Conservation (phyloP, 2,329 filamentous ascomycete species). For the Aspergillus fructus region DNA sequence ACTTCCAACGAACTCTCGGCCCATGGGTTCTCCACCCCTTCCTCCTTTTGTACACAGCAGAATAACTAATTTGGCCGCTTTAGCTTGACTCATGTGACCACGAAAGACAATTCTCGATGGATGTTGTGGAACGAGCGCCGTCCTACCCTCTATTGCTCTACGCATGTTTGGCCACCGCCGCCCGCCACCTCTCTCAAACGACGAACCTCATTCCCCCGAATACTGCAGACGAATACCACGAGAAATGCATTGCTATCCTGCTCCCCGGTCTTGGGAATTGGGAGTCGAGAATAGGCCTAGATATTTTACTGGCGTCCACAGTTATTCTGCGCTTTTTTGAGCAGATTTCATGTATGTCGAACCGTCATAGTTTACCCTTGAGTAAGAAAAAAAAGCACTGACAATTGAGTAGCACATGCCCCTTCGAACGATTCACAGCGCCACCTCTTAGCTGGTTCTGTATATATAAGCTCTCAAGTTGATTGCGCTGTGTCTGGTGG, state of each 20-base stretch:
- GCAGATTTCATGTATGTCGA: slow-evolving; percentile 33
- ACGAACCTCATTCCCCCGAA: slow-evolving; percentile 28
- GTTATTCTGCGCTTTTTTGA: slow-evolving; percentile 38
- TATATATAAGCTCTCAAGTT: slow-evolving; percentile 35
- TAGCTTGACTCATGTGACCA: slow-evolving; percentile 36
- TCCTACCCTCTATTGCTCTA: slow-evolving; percentile 32
- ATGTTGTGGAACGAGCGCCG: slow-evolving; percentile 32
- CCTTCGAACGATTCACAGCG: slow-evolving; percentile 35
- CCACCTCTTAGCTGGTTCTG: slow-evolving; percentile 35
- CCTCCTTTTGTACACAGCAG: not conserved
- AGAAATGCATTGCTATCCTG: slow-evolving; percentile 36
- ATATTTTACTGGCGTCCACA: slow-evolving; percentile 35
- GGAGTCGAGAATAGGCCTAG: slow-evolving; percentile 31
- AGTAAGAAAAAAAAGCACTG: slow-evolving; percentile 10
- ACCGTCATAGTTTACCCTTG: not conserved
- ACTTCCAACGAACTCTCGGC: slow-evolving; percentile 33
- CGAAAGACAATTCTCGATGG: slow-evolving; percentile 30
- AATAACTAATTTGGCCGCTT: slow-evolving; percentile 11
- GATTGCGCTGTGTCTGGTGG: slow-evolving; percentile 34
- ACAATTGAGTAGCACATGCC: slow-evolving; percentile 24
- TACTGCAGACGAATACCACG: slow-evolving; percentile 34
- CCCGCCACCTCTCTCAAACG: slow-evolving; percentile 34
- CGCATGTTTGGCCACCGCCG: slow-evolving; percentile 35
- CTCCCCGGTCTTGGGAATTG: slow-evolving; percentile 32
- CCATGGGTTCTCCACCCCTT: slow-evolving; percentile 27